Evolutionary conservation across 306 rosid genomes (phyloP).

Genomic region (Astragalus glycyphyllos): DNA sequence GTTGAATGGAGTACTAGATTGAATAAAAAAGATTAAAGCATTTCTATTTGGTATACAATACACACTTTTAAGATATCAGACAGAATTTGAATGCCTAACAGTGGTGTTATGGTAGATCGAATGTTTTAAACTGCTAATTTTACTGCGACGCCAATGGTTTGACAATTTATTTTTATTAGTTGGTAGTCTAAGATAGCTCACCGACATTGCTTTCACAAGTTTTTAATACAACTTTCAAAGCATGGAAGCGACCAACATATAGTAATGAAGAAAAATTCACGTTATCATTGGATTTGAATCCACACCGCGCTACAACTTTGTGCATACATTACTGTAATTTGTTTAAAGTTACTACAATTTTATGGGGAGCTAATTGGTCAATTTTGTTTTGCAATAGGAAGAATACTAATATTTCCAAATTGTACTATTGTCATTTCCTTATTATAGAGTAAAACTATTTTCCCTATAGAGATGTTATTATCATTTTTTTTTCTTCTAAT

Average conservation of each 20-base stretch:
- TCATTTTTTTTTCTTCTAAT: conserved; percentile 7
- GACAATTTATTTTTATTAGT: conserved; percentile 8
- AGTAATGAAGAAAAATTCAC: conserved; percentile 6
- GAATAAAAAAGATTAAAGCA: neutral
- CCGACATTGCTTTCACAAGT: conserved; percentile 33
- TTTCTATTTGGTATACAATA: neutral
- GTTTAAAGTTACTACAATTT: neutral
- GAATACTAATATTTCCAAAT: neutral
- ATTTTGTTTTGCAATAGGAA: conserved; percentile 27
- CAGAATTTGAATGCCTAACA: conserved; percentile 18
- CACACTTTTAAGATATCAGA: neutral
- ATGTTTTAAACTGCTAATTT: conserved; percentile 18
- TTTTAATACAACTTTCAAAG: conserved; percentile 1
- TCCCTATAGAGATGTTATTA: neutral
- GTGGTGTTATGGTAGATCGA: neutral
- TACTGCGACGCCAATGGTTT: neutral
- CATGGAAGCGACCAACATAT: neutral
- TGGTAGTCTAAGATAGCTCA: conserved; percentile 1
- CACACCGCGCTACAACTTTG: no score
- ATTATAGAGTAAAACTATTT: neutral
- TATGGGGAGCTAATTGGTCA: conserved; percentile 2
- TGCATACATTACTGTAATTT: conserved; percentile 9
- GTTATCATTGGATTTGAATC: conserved; percentile 27
- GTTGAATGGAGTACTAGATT: conserved; percentile 19
- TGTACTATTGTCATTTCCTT: conserved; percentile 22